Conservation (phyloP, 2,329 filamentous ascomycete genomes). For the Furcasterigmium sp. region DNA sequence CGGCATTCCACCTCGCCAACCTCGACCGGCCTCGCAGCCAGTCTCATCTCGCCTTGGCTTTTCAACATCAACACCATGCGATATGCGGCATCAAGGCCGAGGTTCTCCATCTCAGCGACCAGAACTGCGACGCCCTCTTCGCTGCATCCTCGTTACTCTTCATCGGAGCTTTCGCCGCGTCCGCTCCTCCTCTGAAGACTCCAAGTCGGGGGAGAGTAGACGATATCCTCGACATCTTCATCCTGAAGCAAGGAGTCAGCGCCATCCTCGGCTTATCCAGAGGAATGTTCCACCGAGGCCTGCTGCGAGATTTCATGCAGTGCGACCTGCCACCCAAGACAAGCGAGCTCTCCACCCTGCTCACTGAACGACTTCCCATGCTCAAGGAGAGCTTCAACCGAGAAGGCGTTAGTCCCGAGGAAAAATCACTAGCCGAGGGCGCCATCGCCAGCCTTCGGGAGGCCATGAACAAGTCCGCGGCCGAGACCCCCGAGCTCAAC, state of each 20-base stretch:
- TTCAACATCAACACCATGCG: constrained; percentile 23
- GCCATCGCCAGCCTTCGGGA: background rate
- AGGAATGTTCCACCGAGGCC: constrained; percentile 9
- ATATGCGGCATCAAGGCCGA: constrained; percentile 18
- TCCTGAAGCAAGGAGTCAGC: constrained; percentile 20
- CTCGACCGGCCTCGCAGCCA: constrained; percentile 14
- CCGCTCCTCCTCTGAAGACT: constrained; percentile 6
- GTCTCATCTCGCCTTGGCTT: constrained; percentile 16
- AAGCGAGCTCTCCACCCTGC: background rate
- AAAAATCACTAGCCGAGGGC: background rate
- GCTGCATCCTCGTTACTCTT: constrained; percentile 21
- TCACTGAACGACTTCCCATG: background rate
- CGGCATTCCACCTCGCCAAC: constrained; percentile 20
- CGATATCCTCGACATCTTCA: constrained; percentile 21
- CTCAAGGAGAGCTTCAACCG: background rate
- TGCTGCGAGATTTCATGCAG: constrained; percentile 13
- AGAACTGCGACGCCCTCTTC: constrained; percentile 24
- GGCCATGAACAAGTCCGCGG: background rate
- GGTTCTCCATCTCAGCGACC: constrained; percentile 14
- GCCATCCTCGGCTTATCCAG: constrained; percentile 19
- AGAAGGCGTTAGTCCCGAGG: background rate
- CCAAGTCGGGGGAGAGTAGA: constrained; percentile 14
- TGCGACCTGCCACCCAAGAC: background rate
- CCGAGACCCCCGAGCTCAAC: constrained; percentile 10
- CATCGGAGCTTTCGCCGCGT: constrained; percentile 21